Evolutionary conservation across 257 asterid genomes (phyloP), one percentile per base, ranked within the genome.

Genomic region (Primulina eburnea): DNA sequence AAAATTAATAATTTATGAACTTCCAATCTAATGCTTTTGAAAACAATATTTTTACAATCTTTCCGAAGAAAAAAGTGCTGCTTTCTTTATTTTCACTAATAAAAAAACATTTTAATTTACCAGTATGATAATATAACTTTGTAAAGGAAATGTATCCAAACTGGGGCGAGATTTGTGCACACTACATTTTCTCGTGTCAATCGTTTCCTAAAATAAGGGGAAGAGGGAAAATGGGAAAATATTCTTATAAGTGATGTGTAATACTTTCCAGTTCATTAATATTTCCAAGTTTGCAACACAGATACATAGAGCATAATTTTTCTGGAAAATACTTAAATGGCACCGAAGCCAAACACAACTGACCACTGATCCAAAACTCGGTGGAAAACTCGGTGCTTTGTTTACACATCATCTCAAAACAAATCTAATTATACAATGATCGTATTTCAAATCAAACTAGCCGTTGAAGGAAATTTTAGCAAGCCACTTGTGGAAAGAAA

Each of bases 401-500:
- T 20, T 21, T 6, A 50, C 57, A 50, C 5, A 20, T 55, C 57
- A 71, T 17, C 9, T 8, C 17, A 68, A 24, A 64, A 64, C 52
- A 68, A 62, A 50, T 28, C 26, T 64, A 50, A 55, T 24, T 18
- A n/a, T 55, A 43, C 20, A n/a, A 59, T 18, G 62, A 33, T 4
- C 18, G 53, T 24, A 38, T 68, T 12, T 32, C 58, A 33, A 60
- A 60, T 20, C 26, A 65, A n/a, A 53, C 5, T 7, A 29, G 32
- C n/a, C 38, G 18, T 52, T 21, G 62, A 56, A 9, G 47, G 40
- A 58, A 63, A 50, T 47, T 71, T 58, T 11, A 56, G 62, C 33
- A 70, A 57, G 60, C 71, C 16, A 4, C 60, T n/a, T 24, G 67
- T n/a, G 56, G 40, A 1, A 38, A 28, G 7, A 38, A 67, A 72